These are phyloP conservation scores for Starmerella asiatica DNA, from an alignment of 805 yeast species.

Conservation along the genomic window DNA sequence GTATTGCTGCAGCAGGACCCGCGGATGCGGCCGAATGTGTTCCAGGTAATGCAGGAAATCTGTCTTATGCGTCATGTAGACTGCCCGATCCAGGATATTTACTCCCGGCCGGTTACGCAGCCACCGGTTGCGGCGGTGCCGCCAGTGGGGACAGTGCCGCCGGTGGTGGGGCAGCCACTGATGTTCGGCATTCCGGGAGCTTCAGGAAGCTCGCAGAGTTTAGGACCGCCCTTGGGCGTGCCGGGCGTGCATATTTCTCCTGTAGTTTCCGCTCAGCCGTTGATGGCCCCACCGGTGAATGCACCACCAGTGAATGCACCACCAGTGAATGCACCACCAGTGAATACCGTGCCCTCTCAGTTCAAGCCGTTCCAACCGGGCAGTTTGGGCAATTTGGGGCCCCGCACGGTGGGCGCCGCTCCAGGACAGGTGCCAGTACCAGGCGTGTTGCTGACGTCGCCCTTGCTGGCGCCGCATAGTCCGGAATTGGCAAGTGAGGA, in stretches of 20 bases:
- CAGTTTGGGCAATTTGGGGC: background rate
- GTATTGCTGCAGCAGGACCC: conserved; percentile 79
- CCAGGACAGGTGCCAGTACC: conserved; percentile 11
- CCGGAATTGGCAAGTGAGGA: conserved; percentile 9
- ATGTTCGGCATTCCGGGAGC: background rate
- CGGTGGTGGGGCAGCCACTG: background rate
- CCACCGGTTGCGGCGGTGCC: background rate
- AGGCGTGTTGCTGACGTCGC: conserved; percentile 9
- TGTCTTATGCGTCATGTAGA: conserved; percentile 46
- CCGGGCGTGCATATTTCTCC: too few relatives aligned
- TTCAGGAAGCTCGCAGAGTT: background rate
- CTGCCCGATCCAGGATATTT: conserved; percentile 33
- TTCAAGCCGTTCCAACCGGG: background rate
- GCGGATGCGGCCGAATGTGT: conserved; percentile 67
- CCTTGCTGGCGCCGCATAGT: conserved; percentile 4
- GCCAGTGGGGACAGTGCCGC: background rate
- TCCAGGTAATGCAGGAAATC: conserved; percentile 56
- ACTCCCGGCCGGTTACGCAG: conserved; percentile 8
- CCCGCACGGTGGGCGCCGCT: background rate
- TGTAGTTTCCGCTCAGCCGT: background rate
- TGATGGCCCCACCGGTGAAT: background rate
- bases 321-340: background rate
- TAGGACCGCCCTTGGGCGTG: background rate
- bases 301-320: background rate
- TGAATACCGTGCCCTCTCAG: background rate